phyloP scores from a whole-genome alignment of 257 asterid genomes.

The Solanum pennellii region DNA sequence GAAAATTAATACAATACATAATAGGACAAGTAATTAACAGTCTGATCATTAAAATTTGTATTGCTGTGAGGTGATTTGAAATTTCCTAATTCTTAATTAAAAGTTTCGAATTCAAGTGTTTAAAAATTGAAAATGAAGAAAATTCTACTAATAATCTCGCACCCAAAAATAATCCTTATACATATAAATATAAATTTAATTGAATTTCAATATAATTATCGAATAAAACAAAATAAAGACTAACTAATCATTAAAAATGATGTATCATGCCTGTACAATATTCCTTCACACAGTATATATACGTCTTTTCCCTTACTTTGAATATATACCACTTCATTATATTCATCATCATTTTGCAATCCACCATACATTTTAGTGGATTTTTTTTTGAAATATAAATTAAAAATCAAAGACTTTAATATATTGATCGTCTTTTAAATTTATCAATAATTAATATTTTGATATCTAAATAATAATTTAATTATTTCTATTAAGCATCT shows the following conservation, averaged over 20 bases:
- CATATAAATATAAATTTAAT: not conserved
- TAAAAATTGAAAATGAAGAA: too few relatives aligned
- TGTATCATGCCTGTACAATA: not conserved
- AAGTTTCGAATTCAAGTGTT: accelerated
- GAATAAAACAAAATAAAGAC: not conserved
- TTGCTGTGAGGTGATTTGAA: not conserved
- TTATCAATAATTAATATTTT: not conserved
- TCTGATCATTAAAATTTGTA: not conserved
- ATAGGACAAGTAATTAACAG: not conserved
- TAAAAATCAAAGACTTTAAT: not conserved
- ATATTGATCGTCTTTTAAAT: not conserved
- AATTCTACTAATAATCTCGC: not conserved
- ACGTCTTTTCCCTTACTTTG: not conserved
- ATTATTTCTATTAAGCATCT: not conserved
- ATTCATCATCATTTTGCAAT: not conserved
- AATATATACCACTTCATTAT: not conserved
- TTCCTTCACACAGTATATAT: not conserved
- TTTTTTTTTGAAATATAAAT: too few relatives aligned
- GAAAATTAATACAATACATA: too few relatives aligned
- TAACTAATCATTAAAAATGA: not conserved
- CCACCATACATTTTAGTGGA: not conserved
- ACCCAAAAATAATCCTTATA: accelerated
- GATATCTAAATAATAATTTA: not conserved
- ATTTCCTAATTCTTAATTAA: not conserved
- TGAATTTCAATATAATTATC: not conserved